phyloP scores from a whole-genome alignment of 805 yeast species.

The Zygotorulaspora chibaensis region DNA sequence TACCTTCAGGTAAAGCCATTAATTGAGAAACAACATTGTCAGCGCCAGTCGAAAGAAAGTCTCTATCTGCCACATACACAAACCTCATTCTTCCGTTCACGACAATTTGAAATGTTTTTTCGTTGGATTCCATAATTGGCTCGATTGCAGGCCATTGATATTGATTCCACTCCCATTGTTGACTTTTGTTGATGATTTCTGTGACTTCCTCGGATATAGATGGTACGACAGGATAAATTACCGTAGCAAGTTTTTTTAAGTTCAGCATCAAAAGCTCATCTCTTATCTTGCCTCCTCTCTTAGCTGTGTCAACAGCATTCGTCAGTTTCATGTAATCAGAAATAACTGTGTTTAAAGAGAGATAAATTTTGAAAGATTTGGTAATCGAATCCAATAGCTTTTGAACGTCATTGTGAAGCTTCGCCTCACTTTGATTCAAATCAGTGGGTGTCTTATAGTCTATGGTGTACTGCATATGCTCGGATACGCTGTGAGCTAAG shows the following conservation, averaged over 20 bases:
- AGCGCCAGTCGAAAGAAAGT: slow-evolving; percentile 36
- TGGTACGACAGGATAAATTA: slow-evolving; percentile 80
- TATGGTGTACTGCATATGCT: slow-evolving; percentile 3
- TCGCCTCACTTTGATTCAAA: slow-evolving; percentile 44
- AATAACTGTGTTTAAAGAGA: slow-evolving; percentile 76
- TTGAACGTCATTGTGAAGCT: slow-evolving; percentile 56
- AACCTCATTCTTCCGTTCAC: slow-evolving; percentile 69
- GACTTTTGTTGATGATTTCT: slow-evolving; percentile 41
- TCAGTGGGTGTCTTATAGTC: slow-evolving; percentile 16
- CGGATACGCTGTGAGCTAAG: slow-evolving; percentile 10
- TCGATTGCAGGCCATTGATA: slow-evolving; percentile 63
- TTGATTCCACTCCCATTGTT: slow-evolving; percentile 19
- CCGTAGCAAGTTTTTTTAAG: slow-evolving; percentile 51
- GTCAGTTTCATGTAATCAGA: slow-evolving; percentile 89
- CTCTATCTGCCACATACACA: slow-evolving; percentile 37
- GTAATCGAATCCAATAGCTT: slow-evolving; percentile 46
- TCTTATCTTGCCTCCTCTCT: slow-evolving; percentile 37
- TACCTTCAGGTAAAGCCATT: slow-evolving; percentile 35
- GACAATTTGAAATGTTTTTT: slow-evolving; percentile 51
- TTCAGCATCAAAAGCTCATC: slow-evolving; percentile 44
- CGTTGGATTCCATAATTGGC: slow-evolving; percentile 36
- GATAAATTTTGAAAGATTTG: slow-evolving; percentile 51
- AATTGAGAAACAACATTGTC: slow-evolving; percentile 38
- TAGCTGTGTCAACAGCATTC: slow-evolving; percentile 41
- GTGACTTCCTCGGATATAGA: slow-evolving; percentile 78